Evolutionary conservation across 495 filamentous ascomycete species (phyloP), one percentile per base, ranked within the genome.

Genomic region (Hypoxylon fragiforme): DNA sequence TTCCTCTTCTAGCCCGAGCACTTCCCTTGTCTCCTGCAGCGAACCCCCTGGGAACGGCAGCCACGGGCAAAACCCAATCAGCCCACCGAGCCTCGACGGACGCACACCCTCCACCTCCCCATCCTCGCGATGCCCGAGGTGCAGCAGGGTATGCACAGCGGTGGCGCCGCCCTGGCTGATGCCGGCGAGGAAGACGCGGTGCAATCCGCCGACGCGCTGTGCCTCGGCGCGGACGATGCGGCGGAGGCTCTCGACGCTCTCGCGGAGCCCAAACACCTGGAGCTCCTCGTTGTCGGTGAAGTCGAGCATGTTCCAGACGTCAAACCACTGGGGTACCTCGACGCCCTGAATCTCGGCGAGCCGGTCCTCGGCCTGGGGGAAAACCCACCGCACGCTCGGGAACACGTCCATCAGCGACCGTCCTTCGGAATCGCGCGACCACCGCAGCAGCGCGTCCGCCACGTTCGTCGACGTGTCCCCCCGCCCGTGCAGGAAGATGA

Each of bases 31-130:
- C 52, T 60, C 69, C 3, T 49, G 44, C 37, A 72, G 44, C 35
- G 53, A 41, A 38, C 67, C 46, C 0, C 68, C 69, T n/a, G 70
- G 60, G 50, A 85, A 81, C 37, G 82, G 81, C 38, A 83, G 61
- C 70, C 80, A 81, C 34, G 75, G 76, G 60, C 76, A 77, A 67
- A 85, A 77, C 3, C 79, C 81, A 52, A 84, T 51, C 45, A 81
- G 74, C 3, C 62, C 81, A 16, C 61, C 68, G 13, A 76, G 43
- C 28, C 53, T 28, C 14, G 45, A 24, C 21, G 36, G 65, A 7
- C 31, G 5, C 11, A 9, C 32, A 4, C 40, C 44, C 0, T 21
- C 21, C 16, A 51, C 44, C 2, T 57, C 54, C 6, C 19, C 31
- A 18, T 50, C 32, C 11, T 5, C 15, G 30, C n/a, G 1, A 1